Conservation (phyloP, 2,329 filamentous ascomycete species). For the Aspergillus ibericus region DNA sequence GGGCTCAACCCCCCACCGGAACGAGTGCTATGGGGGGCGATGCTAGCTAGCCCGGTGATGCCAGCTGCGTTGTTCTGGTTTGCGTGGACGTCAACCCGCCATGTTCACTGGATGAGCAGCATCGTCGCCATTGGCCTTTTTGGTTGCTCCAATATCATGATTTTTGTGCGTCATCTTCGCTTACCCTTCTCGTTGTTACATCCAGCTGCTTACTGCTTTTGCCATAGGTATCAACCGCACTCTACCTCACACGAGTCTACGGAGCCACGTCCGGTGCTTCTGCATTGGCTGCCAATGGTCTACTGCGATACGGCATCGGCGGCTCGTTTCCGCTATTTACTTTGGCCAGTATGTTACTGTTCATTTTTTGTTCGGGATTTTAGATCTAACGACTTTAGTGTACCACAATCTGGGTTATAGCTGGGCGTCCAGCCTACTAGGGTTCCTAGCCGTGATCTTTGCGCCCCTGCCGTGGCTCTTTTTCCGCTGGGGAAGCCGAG, state of each 20-base stretch:
- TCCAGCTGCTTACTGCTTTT: no score
- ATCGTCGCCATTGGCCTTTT: conserved; percentile 26
- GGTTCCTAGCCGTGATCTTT: conserved; percentile 31
- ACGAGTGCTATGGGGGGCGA: conserved; percentile 49
- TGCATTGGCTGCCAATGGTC: conserved; percentile 34
- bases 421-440: conserved; percentile 38
- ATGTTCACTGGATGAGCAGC: conserved; percentile 43
- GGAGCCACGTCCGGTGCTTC: conserved; percentile 28
- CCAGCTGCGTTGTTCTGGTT: conserved; percentile 52
- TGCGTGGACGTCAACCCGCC: conserved; percentile 45
- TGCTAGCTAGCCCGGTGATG: conserved; percentile 51
- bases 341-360: conserved; percentile 16
- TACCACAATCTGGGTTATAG: conserved; percentile 32
- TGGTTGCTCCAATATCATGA: conserved; percentile 28
- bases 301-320: conserved; percentile 34
- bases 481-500: conserved; percentile 40
- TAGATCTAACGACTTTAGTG: conserved; percentile 17
- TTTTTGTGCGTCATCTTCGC: conserved; percentile 32
- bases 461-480: conserved; percentile 47
- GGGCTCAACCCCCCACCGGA: conserved; percentile 44
- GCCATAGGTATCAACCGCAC: conserved; percentile 42
- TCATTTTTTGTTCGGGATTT: no score
- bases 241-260: conserved; percentile 33
- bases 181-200: neutral
- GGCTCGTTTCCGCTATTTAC: conserved; percentile 41